phyloP scores from a whole-genome alignment of 1,284 basidiomycete species.

The Trametes hirsuta region DNA sequence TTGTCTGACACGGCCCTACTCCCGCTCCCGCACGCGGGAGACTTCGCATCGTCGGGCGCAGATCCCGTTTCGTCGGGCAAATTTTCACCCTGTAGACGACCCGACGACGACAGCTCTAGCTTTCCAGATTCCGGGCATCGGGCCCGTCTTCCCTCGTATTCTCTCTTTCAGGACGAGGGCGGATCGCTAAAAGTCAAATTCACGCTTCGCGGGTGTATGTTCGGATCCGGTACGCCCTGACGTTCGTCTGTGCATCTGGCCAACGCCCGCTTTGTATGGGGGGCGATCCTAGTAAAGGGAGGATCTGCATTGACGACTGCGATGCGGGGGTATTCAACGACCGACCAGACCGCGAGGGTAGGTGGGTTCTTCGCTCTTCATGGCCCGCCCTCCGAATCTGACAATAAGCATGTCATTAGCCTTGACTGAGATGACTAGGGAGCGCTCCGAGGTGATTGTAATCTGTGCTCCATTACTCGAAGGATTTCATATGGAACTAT shows the following conservation, averaged over 20 bases:
- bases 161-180: too few relatives aligned
- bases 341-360: not conserved
- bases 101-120: too few relatives aligned
- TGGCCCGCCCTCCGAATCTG: not conserved
- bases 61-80: not conserved
- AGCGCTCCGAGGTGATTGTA: not conserved
- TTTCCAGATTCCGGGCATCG: too few relatives aligned
- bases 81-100: not conserved
- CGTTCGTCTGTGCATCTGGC: not conserved
- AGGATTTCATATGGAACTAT: too few relatives aligned
- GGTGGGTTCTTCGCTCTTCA: not conserved
- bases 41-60: not conserved
- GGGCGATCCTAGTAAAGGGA: conserved; percentile 11
- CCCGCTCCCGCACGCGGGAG: not conserved
- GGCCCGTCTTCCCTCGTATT: too few relatives aligned
- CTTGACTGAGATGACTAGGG: too few relatives aligned
- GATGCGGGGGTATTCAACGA: not conserved
- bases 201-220: conserved; percentile 12
- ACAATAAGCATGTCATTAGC: not conserved
- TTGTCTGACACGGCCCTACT: too few relatives aligned
- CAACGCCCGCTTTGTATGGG: not conserved
- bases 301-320: conserved; percentile 3
- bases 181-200: conserved; percentile 4
- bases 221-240: conserved; percentile 9
- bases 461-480: too few relatives aligned